These are phyloP conservation scores for Ciborinia camelliae DNA, from an alignment of 2,329 filamentous ascomycete species.

Conservation along the genomic window DNA sequence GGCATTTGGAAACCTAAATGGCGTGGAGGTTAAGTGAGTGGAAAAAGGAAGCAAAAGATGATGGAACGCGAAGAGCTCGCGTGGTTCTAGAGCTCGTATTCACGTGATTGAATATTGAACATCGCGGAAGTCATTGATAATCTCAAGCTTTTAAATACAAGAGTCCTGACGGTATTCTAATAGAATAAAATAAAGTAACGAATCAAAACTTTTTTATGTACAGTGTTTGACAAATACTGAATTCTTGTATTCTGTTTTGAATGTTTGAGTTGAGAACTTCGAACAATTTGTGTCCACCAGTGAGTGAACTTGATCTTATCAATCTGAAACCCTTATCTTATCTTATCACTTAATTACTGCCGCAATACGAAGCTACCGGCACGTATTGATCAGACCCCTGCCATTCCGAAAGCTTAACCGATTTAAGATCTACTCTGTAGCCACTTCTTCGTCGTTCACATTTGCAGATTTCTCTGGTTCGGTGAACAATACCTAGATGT, in stretches of 20 bases:
- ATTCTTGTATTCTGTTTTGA: not conserved
- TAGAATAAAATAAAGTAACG: too few species aligned
- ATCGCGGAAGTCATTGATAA: too few species aligned
- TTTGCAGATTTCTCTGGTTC: not conserved
- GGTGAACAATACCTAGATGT: conserved; percentile 5
- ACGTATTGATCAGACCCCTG: too few species aligned
- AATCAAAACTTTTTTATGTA: too few species aligned
- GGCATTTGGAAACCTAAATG: conserved; percentile 26
- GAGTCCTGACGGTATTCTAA: not conserved
- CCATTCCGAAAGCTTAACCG: not conserved
- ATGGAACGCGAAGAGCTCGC: not conserved
- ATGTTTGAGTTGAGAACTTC: too few species aligned
- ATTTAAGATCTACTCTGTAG: not conserved
- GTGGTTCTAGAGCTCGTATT: not conserved
- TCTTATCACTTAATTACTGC: too few species aligned
- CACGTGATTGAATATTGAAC: not conserved
- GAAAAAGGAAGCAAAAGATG: not conserved
- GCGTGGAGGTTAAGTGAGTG: not conserved
- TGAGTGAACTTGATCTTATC: too few species aligned
- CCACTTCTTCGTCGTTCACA: not conserved
- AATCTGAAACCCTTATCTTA: not conserved
- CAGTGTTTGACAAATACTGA: too few species aligned
- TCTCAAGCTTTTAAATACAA: not conserved
- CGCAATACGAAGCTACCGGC: too few species aligned
- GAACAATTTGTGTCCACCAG: too few species aligned